A percentile compares a stretch with the other conserved stretches of the same genome.
Evolutionary conservation across 495 filamentous ascomycete genomes (phyloP).

Genomic region (Tricharina praecox): DNA sequence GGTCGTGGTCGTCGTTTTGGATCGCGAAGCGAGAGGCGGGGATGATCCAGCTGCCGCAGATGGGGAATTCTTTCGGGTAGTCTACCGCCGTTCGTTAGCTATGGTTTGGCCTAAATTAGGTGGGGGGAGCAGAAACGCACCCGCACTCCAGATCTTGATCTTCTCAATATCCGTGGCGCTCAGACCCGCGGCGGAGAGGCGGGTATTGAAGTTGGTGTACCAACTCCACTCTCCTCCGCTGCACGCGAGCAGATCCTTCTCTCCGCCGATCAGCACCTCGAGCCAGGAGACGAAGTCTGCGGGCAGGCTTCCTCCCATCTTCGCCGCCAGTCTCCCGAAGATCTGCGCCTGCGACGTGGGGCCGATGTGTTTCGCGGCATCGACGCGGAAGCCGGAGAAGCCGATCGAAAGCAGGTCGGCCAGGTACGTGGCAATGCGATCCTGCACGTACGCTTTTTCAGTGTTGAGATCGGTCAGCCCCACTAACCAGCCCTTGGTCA

Average conservation of each 20-base stretch:
- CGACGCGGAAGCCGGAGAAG: slow-evolving; percentile 25
- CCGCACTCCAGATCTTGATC: slow-evolving; percentile 27
- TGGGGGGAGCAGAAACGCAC: not conserved
- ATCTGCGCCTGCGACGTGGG: slow-evolving; percentile 21
- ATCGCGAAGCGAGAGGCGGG: slow-evolving; percentile 27
- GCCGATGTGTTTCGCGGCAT: slow-evolving; percentile 28
- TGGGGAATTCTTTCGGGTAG: slow-evolving; percentile 28
- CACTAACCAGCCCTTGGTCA: slow-evolving; percentile 27
- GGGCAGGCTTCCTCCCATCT: slow-evolving; percentile 26
- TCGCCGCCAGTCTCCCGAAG: slow-evolving; percentile 16
- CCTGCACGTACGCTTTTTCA: slow-evolving; percentile 27
- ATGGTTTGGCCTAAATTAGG: not conserved
- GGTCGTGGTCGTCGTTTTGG: slow-evolving; percentile 29
- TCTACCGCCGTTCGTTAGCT: slow-evolving; percentile 11
- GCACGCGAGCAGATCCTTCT: slow-evolving; percentile 21
- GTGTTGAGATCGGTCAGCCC: slow-evolving; percentile 27
- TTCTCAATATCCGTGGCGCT: slow-evolving; percentile 19
- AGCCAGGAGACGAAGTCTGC: slow-evolving; percentile 26
- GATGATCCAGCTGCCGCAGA: slow-evolving; percentile 26
- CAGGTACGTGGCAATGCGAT: slow-evolving; percentile 26
- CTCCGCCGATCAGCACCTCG: slow-evolving; percentile 26
- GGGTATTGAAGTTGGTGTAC: slow-evolving; percentile 26
- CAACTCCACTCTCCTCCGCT: slow-evolving; percentile 25
- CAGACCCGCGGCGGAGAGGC: slow-evolving; percentile 16
- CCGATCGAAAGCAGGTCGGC: slow-evolving; percentile 27